Percentiles rank a stretch among this genome's conserved stretches.
These are phyloP conservation scores for Udeniomyces megalosporus DNA, from an alignment of 768 basidiomycete genomes.

Conservation along the genomic window DNA sequence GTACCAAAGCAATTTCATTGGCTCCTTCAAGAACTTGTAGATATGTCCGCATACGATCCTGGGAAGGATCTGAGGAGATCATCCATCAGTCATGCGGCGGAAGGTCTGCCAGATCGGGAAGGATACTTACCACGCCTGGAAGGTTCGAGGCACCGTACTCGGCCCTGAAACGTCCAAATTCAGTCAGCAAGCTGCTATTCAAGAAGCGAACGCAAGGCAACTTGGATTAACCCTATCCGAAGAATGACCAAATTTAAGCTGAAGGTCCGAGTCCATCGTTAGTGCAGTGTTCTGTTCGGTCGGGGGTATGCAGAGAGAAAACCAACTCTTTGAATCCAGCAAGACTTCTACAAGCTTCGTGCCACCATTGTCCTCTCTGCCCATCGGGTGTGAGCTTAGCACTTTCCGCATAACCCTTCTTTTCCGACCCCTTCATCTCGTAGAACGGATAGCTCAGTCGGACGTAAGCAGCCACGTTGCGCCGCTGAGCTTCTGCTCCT, in stretches of 20 bases:
- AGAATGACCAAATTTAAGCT: slow-evolving; percentile 59
- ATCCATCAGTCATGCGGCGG: no score
- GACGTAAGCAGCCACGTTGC: slow-evolving; percentile 61
- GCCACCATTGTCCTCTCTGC: slow-evolving; percentile 65
- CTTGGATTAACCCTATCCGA: no score
- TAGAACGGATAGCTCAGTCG: slow-evolving; percentile 54
- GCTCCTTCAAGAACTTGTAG: slow-evolving; percentile 65
- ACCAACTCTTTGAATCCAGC: slow-evolving; percentile 56
- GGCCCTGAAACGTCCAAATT: no score
- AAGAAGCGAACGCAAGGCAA: no score
- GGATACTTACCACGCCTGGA: no score
- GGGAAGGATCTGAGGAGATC: no score
- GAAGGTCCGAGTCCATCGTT: no score
- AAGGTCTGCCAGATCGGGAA: no score
- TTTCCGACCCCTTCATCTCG: slow-evolving; percentile 37
- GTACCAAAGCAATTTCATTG: slow-evolving; percentile 63
- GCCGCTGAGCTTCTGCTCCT: slow-evolving; percentile 61
- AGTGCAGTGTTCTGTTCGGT: no score
- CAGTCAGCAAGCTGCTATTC: no score
- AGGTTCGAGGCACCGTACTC: slow-evolving; percentile 48
- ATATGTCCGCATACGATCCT: slow-evolving; percentile 60
- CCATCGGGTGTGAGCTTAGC: slow-evolving; percentile 56
- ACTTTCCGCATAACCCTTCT: slow-evolving; percentile 52
- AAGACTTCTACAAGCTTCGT: slow-evolving; percentile 59
- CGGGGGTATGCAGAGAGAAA: slow-evolving; percentile 10